Base-by-base conservation (phyloP, 768 basidiomycete genomes). In the Phaeotremella fagi region DNA sequence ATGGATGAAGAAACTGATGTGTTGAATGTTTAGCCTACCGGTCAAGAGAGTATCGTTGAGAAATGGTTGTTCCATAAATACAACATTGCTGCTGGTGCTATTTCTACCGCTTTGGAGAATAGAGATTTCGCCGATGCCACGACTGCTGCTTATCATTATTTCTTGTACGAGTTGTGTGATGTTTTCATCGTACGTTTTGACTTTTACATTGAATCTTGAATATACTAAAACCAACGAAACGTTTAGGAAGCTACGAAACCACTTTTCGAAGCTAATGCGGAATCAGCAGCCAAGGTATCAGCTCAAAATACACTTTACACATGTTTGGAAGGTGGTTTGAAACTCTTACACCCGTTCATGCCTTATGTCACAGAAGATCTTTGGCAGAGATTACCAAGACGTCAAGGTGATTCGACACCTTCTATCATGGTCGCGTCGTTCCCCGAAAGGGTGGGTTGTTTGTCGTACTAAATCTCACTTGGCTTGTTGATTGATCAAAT, bases 81-180 rank as follows among this genome's bases (percentile, higher is more conserved):
- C 51, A 90, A 97, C 74, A 70, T 83, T 28, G 87, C 92, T 4
- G 80, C 87, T 0, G 75, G 75, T 1, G 86, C 89, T 66, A 79
- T 90, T 66, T 94, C 94, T 75, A 78, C 77, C 29, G 77, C 83
- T 18, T 79, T 98, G 2, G 77, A 81, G 23, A 83, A 84, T 22
- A 83, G 94, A 41, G 92, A 92, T 71, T 98, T 99, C 78, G 90
- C 94, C 85, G 79, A 80, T 16, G 95, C 91, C 0, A 94, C 95
- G 0, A 85, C 80, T 2, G 79, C 83, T 0, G 85, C 82, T 0
- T 83, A 98, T 77, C 88, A 88, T 66, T 98, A 95, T 79, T 99
- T 95, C 94, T 75, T 99, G 33, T 92, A 98, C 72, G 94, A 99
- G 75, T 79, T 98, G n/a, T 99, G 95, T 70, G 95, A 99, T 71